Conservation (phyloP, 2,329 filamentous ascomycete species). For the Pyricularia grisea region DNA sequence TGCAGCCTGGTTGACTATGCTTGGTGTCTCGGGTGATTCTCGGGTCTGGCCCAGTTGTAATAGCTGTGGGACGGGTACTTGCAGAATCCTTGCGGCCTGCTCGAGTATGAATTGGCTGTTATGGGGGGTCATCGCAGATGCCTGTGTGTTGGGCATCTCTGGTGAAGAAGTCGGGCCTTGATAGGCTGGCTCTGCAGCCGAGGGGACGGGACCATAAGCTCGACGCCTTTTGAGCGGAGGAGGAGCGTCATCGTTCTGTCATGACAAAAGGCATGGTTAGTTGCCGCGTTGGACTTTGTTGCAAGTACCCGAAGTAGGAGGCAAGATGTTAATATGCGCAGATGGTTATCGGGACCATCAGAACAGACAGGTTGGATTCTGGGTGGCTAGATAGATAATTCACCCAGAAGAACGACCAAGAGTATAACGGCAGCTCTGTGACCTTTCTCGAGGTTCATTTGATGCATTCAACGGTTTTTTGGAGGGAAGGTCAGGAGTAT, state of each 20-base stretch:
- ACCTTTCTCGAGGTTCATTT: neutral
- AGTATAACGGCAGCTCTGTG: neutral
- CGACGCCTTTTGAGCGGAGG: slow-evolving; percentile 34
- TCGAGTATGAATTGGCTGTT: slow-evolving; percentile 16
- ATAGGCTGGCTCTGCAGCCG: slow-evolving; percentile 23
- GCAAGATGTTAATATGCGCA: neutral
- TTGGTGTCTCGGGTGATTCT: slow-evolving; percentile 10
- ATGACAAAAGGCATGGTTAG: neutral
- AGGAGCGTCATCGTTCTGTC: neutral
- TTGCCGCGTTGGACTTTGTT: neutral
- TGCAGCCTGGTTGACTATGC: slow-evolving; percentile 24
- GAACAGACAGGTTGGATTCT: neutral
- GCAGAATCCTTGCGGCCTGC: slow-evolving; percentile 13
- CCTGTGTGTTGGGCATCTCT: slow-evolving; percentile 11
- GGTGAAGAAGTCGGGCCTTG: slow-evolving; percentile 16
- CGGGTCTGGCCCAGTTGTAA: slow-evolving; percentile 11
- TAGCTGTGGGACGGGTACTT: slow-evolving; percentile 11
- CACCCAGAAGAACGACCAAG: neutral
- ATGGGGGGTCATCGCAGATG: slow-evolving; percentile 15
- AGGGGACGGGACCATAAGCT: slow-evolving; percentile 28
- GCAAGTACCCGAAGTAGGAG: neutral
- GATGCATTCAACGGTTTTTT: neutral
- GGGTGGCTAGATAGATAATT: neutral
- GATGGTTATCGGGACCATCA: neutral
- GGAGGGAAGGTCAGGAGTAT: neutral